Conservation (phyloP, 176 grass and related monocot species). For the Secale cereale region DNA sequence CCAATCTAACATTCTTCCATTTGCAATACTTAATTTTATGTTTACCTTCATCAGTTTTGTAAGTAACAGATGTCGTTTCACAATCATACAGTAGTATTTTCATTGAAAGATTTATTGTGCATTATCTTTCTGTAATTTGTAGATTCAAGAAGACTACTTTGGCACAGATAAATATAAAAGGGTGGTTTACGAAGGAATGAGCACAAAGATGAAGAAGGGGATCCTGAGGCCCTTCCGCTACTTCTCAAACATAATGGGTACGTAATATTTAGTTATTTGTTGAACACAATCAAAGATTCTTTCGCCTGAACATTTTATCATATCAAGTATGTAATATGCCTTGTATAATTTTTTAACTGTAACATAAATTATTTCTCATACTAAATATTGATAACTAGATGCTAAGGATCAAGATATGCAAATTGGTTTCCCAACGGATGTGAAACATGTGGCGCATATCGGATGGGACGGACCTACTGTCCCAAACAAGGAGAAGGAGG, state of each 20-base stretch:
- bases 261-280: neutral
- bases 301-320: neutral
- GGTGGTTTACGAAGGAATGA: neutral
- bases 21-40: neutral
- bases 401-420: slow-evolving; percentile 69
- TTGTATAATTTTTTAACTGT: neutral
- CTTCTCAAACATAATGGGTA: slow-evolving; percentile 88
- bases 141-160: slow-evolving; percentile 18
- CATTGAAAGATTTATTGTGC: neutral
- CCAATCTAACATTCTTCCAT: neutral
- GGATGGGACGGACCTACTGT: slow-evolving; percentile 58
- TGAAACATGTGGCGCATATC: slow-evolving; percentile 93
- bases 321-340: neutral
- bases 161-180: neutral
- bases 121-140: slow-evolving; percentile 17
- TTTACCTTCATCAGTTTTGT: neutral
- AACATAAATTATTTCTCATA: neutral
- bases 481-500: slow-evolving; percentile 23
- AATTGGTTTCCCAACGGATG: slow-evolving; percentile 90
- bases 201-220: slow-evolving; percentile 76
- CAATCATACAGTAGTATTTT: neutral
- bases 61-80: neutral
- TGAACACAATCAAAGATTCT: neutral
- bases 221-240: slow-evolving; percentile 72
- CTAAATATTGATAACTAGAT: slow-evolving; percentile 22